Evolutionary conservation across 1,284 basidiomycete genomes (phyloP), one percentile per base, ranked within the genome.

Genomic region (Mycena sp.): DNA sequence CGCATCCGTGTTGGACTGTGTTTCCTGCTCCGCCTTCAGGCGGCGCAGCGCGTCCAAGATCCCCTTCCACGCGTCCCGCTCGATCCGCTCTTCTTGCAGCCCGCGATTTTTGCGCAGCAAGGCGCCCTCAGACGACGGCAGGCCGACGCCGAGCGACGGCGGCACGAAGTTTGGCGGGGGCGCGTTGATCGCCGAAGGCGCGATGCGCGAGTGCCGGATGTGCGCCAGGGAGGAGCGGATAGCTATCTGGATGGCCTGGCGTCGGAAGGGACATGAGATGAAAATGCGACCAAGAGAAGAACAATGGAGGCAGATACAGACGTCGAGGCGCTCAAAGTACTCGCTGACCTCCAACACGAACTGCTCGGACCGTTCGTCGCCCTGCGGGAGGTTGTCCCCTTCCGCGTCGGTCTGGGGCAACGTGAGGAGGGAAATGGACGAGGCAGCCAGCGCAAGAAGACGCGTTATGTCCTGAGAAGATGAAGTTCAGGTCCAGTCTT

Each of bases 321-420:
- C 92, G 73, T 94, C 89, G 10, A 94, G 81, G 26, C 88, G 86
- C 68, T 93, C 87, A 72, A 93, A 94, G 75, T 93, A 94, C 72
- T 92, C 90, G 77, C 87, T 90, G 51, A 91, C 90, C 79, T 93
- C 90, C 45, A 90, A 80, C 45, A 93, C 91, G 69, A 93, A 93
- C 71, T 92, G 88, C 70, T 93, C 92, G 12, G 90, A 91, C 41
- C 92, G 82, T 74, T 93, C 92, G 65, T 90, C 91, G 32, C 90
- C 91, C 70, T 91, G 88, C 2, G 92, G 91, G 9, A 92, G 80
- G 51, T 79, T 80, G 56, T 89, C 88, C 14, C 85, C 85, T 3
- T 85, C 81, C 1, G 76, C 81, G 71, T 93, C 91, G 1, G 90
- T 91, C 75, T 93, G 90, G 4, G 91, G 91, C 6, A 93, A 78